These are phyloP conservation scores for Suhomyces bribrorum DNA, from an alignment of 1,139 yeast genomes.

Conservation along the genomic window DNA sequence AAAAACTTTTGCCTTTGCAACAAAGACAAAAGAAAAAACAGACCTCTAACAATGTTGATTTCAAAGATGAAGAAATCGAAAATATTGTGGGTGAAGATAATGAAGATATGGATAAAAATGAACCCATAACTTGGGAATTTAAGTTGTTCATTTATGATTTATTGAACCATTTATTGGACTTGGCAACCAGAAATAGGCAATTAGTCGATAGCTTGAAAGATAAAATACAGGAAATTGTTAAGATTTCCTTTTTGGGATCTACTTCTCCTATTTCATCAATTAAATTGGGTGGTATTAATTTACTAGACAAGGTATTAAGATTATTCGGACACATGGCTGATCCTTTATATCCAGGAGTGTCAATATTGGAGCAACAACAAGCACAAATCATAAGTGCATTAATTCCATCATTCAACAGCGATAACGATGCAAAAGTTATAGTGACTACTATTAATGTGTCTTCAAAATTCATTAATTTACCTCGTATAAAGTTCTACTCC, in stretches of 20 bases:
- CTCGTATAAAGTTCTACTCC: slow-evolving; percentile 47
- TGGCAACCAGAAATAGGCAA: slow-evolving; percentile 41
- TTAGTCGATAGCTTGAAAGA: slow-evolving; percentile 46
- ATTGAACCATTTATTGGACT: slow-evolving; percentile 50
- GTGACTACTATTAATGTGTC: slow-evolving; percentile 77
- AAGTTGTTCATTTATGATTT: slow-evolving; percentile 61
- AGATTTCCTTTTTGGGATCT: slow-evolving; percentile 82
- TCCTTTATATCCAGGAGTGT: slow-evolving; percentile 69
- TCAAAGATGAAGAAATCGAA: slow-evolving; percentile 49
- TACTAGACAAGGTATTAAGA: slow-evolving; percentile 49
- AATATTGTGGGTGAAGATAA: slow-evolving; percentile 40
- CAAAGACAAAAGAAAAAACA: slow-evolving; percentile 47
- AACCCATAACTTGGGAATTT: slow-evolving; percentile 72
- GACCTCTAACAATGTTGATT: slow-evolving; percentile 32
- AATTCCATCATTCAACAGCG: slow-evolving; percentile 81
- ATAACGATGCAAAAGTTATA: slow-evolving; percentile 72
- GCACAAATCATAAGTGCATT: slow-evolving; percentile 92
- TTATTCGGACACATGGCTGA: slow-evolving; percentile 62
- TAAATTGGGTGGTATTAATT: slow-evolving; percentile 63
- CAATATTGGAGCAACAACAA: slow-evolving; percentile 86
- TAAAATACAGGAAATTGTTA: slow-evolving; percentile 69
- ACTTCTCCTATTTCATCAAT: slow-evolving; percentile 67
- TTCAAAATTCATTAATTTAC: slow-evolving; percentile 66
- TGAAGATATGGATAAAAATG: slow-evolving; percentile 44
- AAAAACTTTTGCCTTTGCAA: slow-evolving; percentile 45